A percentile compares a stretch with the other conserved stretches of the same genome.
These are phyloP conservation scores for Botrytis sinoallii DNA, from an alignment of 2,329 filamentous ascomycete species.

Conservation along the genomic window DNA sequence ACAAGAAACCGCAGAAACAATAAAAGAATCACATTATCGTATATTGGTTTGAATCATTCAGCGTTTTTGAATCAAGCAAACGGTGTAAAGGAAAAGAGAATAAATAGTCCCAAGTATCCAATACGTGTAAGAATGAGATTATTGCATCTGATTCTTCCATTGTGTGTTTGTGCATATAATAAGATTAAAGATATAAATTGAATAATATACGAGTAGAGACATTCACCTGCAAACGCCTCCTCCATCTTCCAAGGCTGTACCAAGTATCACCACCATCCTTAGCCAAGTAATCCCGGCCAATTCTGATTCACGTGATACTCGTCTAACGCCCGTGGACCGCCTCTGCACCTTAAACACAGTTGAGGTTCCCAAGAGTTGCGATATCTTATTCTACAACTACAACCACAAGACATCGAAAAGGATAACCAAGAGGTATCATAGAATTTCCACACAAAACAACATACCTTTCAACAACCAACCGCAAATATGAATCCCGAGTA, in stretches of 20 bases:
- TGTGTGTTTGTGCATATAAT: neutral
- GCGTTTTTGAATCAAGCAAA: neutral
- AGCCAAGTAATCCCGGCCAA: neutral
- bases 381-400: slow-evolving; percentile 17
- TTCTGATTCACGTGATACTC: slow-evolving; percentile 15
- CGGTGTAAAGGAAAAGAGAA: neutral
- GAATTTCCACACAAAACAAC: neutral
- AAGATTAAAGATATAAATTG: neutral
- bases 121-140: neutral
- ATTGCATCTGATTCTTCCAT: neutral
- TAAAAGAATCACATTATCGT: neutral
- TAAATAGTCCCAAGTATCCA: neutral
- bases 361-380: slow-evolving; percentile 14
- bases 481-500: slow-evolving; percentile 86
- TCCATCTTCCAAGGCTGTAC: neutral
- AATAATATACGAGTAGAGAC: neutral
- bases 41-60: neutral
- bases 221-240: neutral
- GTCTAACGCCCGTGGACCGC: slow-evolving; percentile 20
- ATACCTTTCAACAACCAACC: slow-evolving; percentile 3
- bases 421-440: slow-evolving; percentile 12
- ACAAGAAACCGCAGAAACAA: neutral
- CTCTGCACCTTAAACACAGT: slow-evolving; percentile 21
- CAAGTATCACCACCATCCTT: neutral
- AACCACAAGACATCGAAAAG: slow-evolving; percentile 12